These are phyloP conservation scores for Chlamydomonas reinhardtii DNA, from an alignment of 163 green algal genomes.

Conservation along the genomic window DNA sequence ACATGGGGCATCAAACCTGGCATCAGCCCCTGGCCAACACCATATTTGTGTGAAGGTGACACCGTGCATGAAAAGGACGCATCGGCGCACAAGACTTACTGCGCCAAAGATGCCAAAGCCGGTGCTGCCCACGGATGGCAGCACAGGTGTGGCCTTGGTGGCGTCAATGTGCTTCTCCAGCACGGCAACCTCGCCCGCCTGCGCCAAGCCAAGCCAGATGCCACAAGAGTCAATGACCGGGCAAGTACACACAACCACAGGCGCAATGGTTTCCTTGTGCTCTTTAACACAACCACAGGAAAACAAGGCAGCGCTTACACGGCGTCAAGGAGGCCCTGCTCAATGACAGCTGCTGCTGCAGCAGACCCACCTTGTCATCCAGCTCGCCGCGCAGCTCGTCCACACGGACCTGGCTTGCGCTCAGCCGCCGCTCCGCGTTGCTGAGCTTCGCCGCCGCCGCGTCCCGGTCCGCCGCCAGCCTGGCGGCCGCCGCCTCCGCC, in stretches of 20 bases:
- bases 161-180: constrained; percentile 11
- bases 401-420: neutral
- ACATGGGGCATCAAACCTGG: too few species aligned
- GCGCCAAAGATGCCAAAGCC: neutral
- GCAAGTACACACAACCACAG: too few species aligned
- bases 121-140: neutral
- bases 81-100: neutral
- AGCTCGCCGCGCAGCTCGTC: neutral
- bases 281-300: too few species aligned
- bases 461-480: neutral
- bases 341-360: too few species aligned
- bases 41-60: too few species aligned
- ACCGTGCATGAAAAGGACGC: neutral
- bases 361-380: neutral
- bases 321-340: too few species aligned
- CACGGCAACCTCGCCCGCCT: neutral
- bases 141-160: neutral
- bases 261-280: too few species aligned
- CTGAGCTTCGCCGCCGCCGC: neutral
- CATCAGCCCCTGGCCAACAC: too few species aligned
- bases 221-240: too few species aligned
- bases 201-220: too few species aligned
- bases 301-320: too few species aligned
- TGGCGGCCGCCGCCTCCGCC: neutral
- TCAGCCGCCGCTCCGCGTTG: neutral